Conservation (phyloP, 1,284 basidiomycete genomes). For the Fistulinella staudtii region DNA sequence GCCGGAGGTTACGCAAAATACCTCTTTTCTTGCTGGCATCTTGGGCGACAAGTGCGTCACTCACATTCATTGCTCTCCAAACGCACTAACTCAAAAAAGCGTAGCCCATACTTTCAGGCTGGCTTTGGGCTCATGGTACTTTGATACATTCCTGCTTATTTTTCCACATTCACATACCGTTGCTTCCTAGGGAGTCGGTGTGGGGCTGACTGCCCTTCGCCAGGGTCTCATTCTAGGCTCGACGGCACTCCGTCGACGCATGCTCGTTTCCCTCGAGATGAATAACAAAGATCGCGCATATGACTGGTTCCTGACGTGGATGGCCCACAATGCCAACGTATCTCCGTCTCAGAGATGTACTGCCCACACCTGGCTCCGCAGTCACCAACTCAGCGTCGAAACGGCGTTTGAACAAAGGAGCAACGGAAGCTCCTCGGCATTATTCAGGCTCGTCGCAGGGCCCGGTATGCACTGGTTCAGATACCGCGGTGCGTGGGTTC, state of each 20-base stretch:
- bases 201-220: slow-evolving; percentile 73
- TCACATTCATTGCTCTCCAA: neutral
- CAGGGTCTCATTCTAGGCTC: slow-evolving; percentile 69
- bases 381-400: slow-evolving; percentile 93
- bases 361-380: slow-evolving; percentile 57
- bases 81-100: slow-evolving; percentile 36
- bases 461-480: slow-evolving; percentile 94
- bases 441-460: slow-evolving; percentile 93
- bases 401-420: slow-evolving; percentile 84
- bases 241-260: slow-evolving; percentile 76
- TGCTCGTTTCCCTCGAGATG: slow-evolving; percentile 95
- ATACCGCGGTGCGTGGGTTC: slow-evolving; percentile 92
- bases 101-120: slow-evolving; percentile 92
- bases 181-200: slow-evolving; percentile 71
- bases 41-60: slow-evolving; percentile 35
- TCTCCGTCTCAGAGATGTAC: slow-evolving; percentile 33
- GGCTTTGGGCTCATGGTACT: slow-evolving; percentile 93
- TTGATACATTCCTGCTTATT: slow-evolving; percentile 1
- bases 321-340: slow-evolving; percentile 63
- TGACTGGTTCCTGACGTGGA: slow-evolving; percentile 98
- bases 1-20: slow-evolving; percentile 7
- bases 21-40: slow-evolving; percentile 15
- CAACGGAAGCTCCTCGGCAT: slow-evolving; percentile 82
- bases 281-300: slow-evolving; percentile 94
- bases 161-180: slow-evolving; percentile 7